Conservation (phyloP, 169 alveolate species). For the Eimeria acervulina region DNA sequence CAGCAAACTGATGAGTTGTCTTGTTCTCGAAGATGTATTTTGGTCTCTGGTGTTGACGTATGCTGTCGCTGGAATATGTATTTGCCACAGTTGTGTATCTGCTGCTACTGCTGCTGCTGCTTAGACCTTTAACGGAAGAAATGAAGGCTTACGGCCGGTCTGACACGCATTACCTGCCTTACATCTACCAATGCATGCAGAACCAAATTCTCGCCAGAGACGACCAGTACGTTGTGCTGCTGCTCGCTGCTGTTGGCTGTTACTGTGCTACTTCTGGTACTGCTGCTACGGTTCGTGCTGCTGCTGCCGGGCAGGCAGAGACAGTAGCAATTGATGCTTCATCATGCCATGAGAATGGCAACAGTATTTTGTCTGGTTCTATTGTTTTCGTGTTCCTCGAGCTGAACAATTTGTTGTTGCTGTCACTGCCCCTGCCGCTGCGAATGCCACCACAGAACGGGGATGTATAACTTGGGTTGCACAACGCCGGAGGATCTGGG, state of each 20-base stretch:
- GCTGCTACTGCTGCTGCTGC: constrained; percentile 8
- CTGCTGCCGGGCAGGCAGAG: not conserved
- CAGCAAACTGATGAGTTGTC: not conserved
- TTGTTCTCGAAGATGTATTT: not conserved
- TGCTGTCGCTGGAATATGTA: no score
- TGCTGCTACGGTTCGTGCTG: constrained; percentile 38
- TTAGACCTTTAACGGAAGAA: constrained; percentile 94
- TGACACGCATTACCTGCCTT: constrained; percentile 96
- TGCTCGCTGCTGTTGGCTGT: constrained; percentile 28
- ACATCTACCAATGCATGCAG: constrained; percentile 79
- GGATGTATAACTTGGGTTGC: constrained; percentile 27
- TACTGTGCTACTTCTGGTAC: constrained; percentile 5
- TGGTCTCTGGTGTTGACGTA: not conserved
- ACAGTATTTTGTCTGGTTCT: not conserved
- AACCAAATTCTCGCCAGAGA: constrained; percentile 67
- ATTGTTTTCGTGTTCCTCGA: not conserved
- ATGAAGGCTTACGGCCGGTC: constrained; percentile 94
- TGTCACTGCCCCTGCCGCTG: constrained; percentile 68
- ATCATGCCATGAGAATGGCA: not conserved
- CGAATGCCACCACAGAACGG: constrained; percentile 48
- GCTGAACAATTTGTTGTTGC: not conserved
- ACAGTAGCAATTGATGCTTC: not conserved
- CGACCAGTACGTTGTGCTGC: constrained; percentile 57
- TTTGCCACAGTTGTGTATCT: not conserved
- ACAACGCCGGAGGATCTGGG: constrained; percentile 54